Evolutionary conservation across 768 basidiomycete genomes (phyloP), one percentile per base, ranked within the genome.

Genomic region (Chlorophyllum brunneum): DNA sequence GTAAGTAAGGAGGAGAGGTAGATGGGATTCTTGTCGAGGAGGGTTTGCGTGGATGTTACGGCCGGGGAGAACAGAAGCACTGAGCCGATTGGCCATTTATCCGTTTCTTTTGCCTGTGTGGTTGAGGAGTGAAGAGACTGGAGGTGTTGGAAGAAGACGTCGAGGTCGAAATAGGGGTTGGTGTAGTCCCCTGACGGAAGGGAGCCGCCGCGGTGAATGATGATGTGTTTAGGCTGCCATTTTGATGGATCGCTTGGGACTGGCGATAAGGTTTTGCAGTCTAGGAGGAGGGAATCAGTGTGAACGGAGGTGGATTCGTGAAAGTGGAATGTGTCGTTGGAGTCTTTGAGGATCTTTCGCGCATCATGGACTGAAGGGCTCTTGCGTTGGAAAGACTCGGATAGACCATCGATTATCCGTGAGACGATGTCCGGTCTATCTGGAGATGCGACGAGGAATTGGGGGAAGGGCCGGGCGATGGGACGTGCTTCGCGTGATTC

Each of bases 31-130:
- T 85, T 89, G 63, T 97, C 92, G 4, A 98, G 74, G 80, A 98
- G 82, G 2, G 92, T 94, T 65, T 98, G 97, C 0, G 95, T 98
- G 58, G 91, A 94, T 1, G 92, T 92, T 9, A 99, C 88, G 0
- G 83, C 83, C 65, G 97, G 92, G 27, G 88, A 86, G 57, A 98
- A 98, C 7, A 95, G 58, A 24, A 98, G 63, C 31, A 81, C 77
- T 54, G 95, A 92, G 0, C 94, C 94, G 3, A 88, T 65, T 2
- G 80, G 78, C 77, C 82, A 82, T 5, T 10, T 24, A 10, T 42
- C 46, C 8, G 61, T 58, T 0, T 52, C 30, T 10, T 61, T 58
- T 3, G 61, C 65, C 34, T 65, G 59, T 11, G 65, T 61, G 29
- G 58, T 55, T 16, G 68, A 59, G 54, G 71, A 61, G 42, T 65